Evolutionary conservation across 306 rosid species (phyloP), one percentile per base, ranked within the genome.

Genomic region (Gynostemma pentaphyllum): DNA sequence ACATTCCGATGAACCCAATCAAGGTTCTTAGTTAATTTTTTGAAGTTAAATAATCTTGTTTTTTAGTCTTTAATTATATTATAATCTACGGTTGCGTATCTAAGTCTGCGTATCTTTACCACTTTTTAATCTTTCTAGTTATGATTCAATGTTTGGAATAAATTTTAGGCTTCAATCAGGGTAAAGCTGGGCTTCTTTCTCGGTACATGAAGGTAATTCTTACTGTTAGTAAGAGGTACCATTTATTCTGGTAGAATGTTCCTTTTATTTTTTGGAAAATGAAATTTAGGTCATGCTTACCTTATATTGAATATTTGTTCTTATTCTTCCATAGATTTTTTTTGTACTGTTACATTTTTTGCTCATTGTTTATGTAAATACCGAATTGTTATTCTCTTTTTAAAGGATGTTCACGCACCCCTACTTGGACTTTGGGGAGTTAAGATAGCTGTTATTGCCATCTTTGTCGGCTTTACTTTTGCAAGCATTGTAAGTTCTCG

Each of bases 401-500:
- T n/a, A n/a, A n/a, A 91, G 98, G 92, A 91, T 64, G 75, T 91
- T 68, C 98, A 91, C 66, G 90, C 98, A 18, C 92, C 88, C 47
- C 28, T 91, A 71, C 98, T 91, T 75, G 98, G 89, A 62, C 78
- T 72, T 62, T 74, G 92, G 96, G 92, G 82, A 45, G 95, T 91
- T 64, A 85, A 88, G 78, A 79, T 87, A 70, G 71, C 68, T 72
- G 89, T 87, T 68, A 32, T 85, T 44, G 86, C 84, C 26, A 24
- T 85, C 60, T 91, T 91, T 83, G 75, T 52, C 61, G 98, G 86
- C 28, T 79, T 88, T 70, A 72, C 96, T 66, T 68, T 88, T 50
- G 89, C 89, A 70, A 83, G 98, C 92, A 91, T 91, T 72, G 98
- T 91, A 80, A 91, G 96, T 77, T 27, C 69, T 50, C 54, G 45